Base-by-base conservation (phyloP, 768 basidiomycete genomes). In the Hypholoma fasciculare region DNA sequence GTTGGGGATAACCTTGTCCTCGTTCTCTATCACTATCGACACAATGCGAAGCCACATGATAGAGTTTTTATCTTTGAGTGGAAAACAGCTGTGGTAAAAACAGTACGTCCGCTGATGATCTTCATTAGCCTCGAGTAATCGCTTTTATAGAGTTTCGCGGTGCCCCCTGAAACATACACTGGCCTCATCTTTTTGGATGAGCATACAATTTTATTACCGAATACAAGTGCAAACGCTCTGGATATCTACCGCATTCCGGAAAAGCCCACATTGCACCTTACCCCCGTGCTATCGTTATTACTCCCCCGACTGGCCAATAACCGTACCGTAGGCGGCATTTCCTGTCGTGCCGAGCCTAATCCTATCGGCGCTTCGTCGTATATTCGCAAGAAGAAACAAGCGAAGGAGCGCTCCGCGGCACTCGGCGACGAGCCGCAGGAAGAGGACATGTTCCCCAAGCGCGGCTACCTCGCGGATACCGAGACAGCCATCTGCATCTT, bases 1-100 rank as follows among this genome's bases (percentile, higher is more conserved):
- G 78, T 79, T 12, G 80, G 79, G 14, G 72, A 77, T 11, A 67
- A 77, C 59, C 66, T 81, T 2, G 76, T 78, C 1, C 69, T 82
- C 1, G 65, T 78, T 7, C 67, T 76, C 3, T 67, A 68, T 2
- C 71, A 46, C 69, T 52, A 62, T 60, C 34, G 60, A 63, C 34
- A 46, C 30, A 38, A 49, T 1, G 23, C 27, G 20, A 51, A 49
- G 2, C 63, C 61, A 0, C 49, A 63, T 1, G 73, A 79, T 57
- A 61, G 61, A 7, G 65, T 83, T 12, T 79, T 72, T 49, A 65
- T 81, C 1, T 81, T 70, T 55, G 70, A 81, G n/a, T 83, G 82
- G 82, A 72, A 67, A 59, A 76, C 71, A 0, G 76, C 74, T 6
- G 62, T 61, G 5, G 58, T 76, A 7, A 71, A 71, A 59, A 67